Evolutionary conservation across 83 land plant species (phyloP), one percentile per base, ranked within the genome.

Genomic region (Diphasiastrum complanatum): DNA sequence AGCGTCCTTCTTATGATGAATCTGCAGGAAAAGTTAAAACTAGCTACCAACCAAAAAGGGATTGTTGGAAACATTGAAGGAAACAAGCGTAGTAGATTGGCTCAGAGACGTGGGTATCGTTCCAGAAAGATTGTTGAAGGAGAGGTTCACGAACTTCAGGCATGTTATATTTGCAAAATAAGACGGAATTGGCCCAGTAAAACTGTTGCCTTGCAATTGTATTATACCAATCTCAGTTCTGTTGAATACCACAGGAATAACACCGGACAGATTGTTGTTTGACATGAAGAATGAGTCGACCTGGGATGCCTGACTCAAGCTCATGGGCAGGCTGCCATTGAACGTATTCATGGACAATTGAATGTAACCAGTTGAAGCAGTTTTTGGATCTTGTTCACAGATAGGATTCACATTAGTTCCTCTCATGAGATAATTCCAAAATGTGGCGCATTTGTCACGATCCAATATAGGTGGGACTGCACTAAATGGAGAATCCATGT

Each of bases 111-210:
- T n/a, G n/a, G 85, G 89, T 38, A 87, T 81, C 0, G 70, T 4
- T 0, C 93, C 93, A 16, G 58, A 40, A 8, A 87, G 73, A 27
- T 31, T 48, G 51, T 84, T 87, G 0, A 49, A 45, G 22, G 81
- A 68, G 6, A 87, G 19, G 43, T 82, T 79, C 1, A 87, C 45
- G 8, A 63, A 12, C 33, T 28, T 62, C 16, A 87, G 61, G 1
- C 30, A 45, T 1, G 32, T 16, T 37, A 82, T 79, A 46, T 69
- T 43, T 4, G 72, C 75, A 26, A 87, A 71, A n/a, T 77, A 78
- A 4, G 40, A 12, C 19, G 93, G 89, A 38, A 87, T 81, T 4
- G 56, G 28, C 3, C 89, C 88, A 8, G 45, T 55, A n/a, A 85
- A 36, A 26, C 37, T 32, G 60, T 81, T 85, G 8, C 74, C 72